Evolutionary conservation across 371 early-diverging fungal species (phyloP).

Genomic region (Gilbertella persicaria): DNA sequence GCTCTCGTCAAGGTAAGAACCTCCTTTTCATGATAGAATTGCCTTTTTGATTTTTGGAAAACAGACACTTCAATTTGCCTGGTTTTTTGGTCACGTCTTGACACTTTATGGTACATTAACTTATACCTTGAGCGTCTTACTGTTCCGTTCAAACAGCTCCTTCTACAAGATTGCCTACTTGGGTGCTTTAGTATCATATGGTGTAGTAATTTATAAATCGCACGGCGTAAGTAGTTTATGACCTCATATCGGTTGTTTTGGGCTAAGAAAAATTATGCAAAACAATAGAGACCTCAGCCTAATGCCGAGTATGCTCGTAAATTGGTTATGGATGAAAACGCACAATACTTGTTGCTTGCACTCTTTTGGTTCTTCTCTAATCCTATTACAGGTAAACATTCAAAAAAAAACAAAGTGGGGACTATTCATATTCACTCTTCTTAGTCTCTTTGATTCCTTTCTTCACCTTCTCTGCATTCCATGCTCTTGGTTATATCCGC

Average conservation of each 20-base stretch:
- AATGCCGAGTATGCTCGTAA: slow-evolving; percentile 67
- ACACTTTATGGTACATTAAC: slow-evolving; percentile 39
- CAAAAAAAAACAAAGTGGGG: neutral
- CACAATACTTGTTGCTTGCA: slow-evolving; percentile 83
- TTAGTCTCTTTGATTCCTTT: slow-evolving; percentile 84
- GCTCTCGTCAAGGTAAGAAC: slow-evolving; percentile 21
- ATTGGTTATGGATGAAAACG: slow-evolving; percentile 83
- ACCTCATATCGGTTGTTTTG: slow-evolving; percentile 13
- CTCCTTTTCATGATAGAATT: no score
- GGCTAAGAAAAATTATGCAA: neutral
- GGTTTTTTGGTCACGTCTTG: slow-evolving; percentile 53
- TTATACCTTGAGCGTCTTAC: slow-evolving; percentile 33
- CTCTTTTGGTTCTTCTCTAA: slow-evolving; percentile 73
- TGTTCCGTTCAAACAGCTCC: slow-evolving; percentile 31
- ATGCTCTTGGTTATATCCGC: slow-evolving; percentile 77
- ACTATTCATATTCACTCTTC: neutral
- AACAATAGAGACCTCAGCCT: slow-evolving; percentile 58
- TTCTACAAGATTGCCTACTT: slow-evolving; percentile 65
- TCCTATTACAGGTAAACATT: slow-evolving; percentile 75
- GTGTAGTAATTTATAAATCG: slow-evolving; percentile 86
- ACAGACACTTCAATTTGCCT: slow-evolving; percentile 64
- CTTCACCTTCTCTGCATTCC: slow-evolving; percentile 83
- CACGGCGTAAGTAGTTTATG: slow-evolving; percentile 67
- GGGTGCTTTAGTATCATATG: slow-evolving; percentile 79
- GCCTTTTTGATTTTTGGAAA: neutral